Evolutionary conservation across 192 early-diverging fungal genomes (phyloP), one percentile per base, ranked within the genome.

Genomic region (Spizellomyces punctatus): DNA sequence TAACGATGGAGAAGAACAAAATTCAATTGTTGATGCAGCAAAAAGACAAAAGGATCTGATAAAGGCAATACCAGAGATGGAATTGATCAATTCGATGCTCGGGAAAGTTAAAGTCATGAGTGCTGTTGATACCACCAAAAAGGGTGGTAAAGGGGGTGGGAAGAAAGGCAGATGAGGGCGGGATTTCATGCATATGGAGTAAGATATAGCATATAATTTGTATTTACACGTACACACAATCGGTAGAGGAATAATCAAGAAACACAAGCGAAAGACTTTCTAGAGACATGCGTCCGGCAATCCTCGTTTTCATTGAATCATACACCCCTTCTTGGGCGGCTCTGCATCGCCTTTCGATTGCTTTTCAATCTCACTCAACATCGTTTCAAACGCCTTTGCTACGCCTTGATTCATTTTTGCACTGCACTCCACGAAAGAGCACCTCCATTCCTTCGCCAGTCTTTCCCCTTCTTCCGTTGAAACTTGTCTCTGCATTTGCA

Each of bases 321-420:
- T 43, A 80, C 88, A 90, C 9, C 78, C 79, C 56, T 73, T 76
- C 63, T 83, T 82, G 45, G 82, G 80, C 75, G 87, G 85, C 43
- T 83, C 79, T 45, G 84, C 81, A 10, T 85, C 81, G 16, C 85
- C 89, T 5, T 69, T 75, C 43, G 83, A 82, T 43, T 79, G 79
- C 79, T 93, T 92, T 79, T 95, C 94, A 71, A 95, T 94, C 76
- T 92, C 88, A 56, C 78, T 81, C 63, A 95, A 87, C 85, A 92
- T 87, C n/a, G 90, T 67, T 72, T 95, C 91, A 76, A 95, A 95
- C 21, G 92, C 86, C 71, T 89, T 83, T 42, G 82, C 84, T 79
- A 98, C 94, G 72, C 96, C 97, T 55, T 91, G 87, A 72, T 95
- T 93, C 63, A 91, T 89, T 76, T 96, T 97, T 0, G 97, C 97